A percentile compares a stretch with the other conserved stretches of the same genome.
Conservation (phyloP, 2,329 filamentous ascomycete species). For the Colletotrichum sp. region DNA sequence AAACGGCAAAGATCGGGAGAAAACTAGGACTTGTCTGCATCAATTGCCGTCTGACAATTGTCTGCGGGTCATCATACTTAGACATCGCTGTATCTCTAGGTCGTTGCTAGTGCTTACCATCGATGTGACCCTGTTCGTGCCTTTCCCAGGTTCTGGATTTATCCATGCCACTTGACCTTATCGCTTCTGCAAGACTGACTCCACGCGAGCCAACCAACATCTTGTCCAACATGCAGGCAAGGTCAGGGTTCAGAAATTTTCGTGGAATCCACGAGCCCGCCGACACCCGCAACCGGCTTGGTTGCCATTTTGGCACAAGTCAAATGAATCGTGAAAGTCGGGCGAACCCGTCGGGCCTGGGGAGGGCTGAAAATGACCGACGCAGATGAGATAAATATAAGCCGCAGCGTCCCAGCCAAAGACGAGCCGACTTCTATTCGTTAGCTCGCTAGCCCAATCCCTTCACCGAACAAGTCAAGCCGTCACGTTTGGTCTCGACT, state of each 20-base stretch:
- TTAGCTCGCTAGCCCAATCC: background rate
- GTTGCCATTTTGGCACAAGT: background rate
- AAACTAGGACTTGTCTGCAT: background rate
- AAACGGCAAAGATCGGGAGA: background rate
- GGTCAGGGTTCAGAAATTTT: background rate
- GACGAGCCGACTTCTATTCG: background rate
- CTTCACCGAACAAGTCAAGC: background rate
- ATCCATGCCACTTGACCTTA: background rate
- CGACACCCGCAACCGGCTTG: background rate
- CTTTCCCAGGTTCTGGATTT: background rate
- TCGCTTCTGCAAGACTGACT: background rate
- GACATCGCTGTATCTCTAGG: background rate
- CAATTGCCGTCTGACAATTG: background rate
- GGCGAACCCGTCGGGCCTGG: too few species aligned
- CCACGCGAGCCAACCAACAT: background rate
- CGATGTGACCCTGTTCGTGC: background rate
- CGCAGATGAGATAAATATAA: background rate
- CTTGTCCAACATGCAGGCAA: background rate
- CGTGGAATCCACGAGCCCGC: background rate
- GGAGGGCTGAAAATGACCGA: background rate
- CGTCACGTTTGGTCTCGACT: background rate
- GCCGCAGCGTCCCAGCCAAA: background rate
- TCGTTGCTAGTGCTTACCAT: conserved; percentile 2
- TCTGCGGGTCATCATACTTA: background rate
- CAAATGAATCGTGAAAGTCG: background rate